Evolutionary conservation across 768 basidiomycete genomes (phyloP).

Genomic region (Lactifluus pinguis): DNA sequence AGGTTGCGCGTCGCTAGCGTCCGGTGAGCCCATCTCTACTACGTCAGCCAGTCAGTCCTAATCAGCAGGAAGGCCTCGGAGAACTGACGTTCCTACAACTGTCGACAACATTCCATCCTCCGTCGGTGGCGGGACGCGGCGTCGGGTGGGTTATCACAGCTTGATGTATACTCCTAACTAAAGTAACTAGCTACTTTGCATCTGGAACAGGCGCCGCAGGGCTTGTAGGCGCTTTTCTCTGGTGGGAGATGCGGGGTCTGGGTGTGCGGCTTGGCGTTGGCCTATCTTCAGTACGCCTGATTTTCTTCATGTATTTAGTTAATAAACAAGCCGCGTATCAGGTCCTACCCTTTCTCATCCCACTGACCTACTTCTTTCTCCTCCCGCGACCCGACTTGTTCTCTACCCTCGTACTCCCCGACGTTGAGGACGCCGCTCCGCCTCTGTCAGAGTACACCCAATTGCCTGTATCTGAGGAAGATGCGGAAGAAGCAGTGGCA

Average conservation of each 20-base stretch:
- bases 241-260: slow-evolving; percentile 86
- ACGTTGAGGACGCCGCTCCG: slow-evolving; percentile 18
- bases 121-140: slow-evolving; percentile 63
- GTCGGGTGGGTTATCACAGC: slow-evolving; percentile 50
- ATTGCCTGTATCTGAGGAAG: slow-evolving; percentile 26
- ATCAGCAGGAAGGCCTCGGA: slow-evolving; percentile 55
- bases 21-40: not conserved
- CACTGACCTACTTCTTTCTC: slow-evolving; percentile 65
- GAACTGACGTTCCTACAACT: slow-evolving; percentile 92
- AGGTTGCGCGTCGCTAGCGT: slow-evolving; percentile 12
- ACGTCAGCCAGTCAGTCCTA: slow-evolving; percentile 2
- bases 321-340: slow-evolving; percentile 25
- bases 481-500: slow-evolving; percentile 18
- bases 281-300: slow-evolving; percentile 57
- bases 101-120: slow-evolving; percentile 70
- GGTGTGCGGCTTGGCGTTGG: slow-evolving; percentile 82
- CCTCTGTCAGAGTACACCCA: slow-evolving; percentile 36
- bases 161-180: not conserved
- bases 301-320: not conserved
- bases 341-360: slow-evolving; percentile 78
- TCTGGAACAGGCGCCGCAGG: slow-evolving; percentile 94
- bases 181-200: slow-evolving; percentile 64
- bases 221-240: slow-evolving; percentile 82
- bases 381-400: slow-evolving; percentile 57
- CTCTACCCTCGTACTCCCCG: slow-evolving; percentile 27